These are phyloP conservation scores for Trypanosoma brucei DNA, from an alignment of 208 protist genomes.

Conservation along the genomic window DNA sequence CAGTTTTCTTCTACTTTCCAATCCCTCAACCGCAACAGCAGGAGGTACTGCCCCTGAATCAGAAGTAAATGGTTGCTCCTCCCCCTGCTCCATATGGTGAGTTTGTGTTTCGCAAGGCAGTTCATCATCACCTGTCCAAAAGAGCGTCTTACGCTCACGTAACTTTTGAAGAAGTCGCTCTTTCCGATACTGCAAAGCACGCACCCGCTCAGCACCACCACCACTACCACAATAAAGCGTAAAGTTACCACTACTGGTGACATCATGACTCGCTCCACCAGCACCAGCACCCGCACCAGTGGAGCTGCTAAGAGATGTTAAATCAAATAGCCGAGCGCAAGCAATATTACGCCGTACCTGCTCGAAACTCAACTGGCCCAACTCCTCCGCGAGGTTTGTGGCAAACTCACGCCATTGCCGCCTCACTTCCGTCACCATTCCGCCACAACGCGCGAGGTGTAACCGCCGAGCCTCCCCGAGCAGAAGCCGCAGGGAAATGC, in stretches of 20 bases:
- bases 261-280: background rate
- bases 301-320: background rate
- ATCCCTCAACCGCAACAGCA: too few relatives aligned
- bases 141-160: slow-evolving; percentile 1
- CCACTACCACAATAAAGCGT: background rate
- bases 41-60: background rate
- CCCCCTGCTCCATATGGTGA: too few relatives aligned
- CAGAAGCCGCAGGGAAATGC: slow-evolving; percentile 16
- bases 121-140: background rate
- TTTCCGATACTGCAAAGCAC: background rate
- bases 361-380: slow-evolving; percentile 6
- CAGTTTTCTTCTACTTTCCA: too few relatives aligned
- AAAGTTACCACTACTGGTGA: background rate
- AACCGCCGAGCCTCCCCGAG: slow-evolving; percentile 16
- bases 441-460: slow-evolving; percentile 1
- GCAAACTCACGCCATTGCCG: slow-evolving; percentile 2
- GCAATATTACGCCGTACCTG: background rate
- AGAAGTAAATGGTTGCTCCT: background rate
- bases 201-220: background rate
- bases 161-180: slow-evolving; percentile 3
- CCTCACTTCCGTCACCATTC: background rate
- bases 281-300: background rate
- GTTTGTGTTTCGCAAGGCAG: too few relatives aligned
- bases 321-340: slow-evolving; percentile 11
- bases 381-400: background rate